Evolutionary conservation across 768 basidiomycete genomes (phyloP), one percentile per base, ranked within the genome.

Genomic region (Kwoniella sp.): DNA sequence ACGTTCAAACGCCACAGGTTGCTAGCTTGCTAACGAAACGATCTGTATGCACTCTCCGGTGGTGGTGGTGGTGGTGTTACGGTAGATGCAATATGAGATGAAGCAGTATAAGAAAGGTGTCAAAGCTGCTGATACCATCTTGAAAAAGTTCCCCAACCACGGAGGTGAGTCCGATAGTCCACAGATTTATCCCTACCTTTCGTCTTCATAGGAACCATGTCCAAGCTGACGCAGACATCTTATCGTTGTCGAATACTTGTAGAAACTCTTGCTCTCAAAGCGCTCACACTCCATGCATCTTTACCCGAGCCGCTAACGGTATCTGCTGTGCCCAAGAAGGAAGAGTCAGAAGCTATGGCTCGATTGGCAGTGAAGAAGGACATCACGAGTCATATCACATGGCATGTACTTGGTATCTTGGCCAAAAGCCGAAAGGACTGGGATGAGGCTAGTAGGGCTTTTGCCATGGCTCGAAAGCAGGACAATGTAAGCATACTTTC

Each of bases 231-330:
- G 2, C 17, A 9, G 8, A 15, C 33, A 21, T 44, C 10, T 10
- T 36, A 8, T 30, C 54, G n/a, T 53, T 33, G 37, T 13, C 33
- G 33, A 5, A 33, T 29, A 15, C 47, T 12, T 13, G 53, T 74
- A 98, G 95, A 98, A 82, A 94, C 95, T 26, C 80, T 94, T 77
- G 92, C 91, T 78, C 93, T 99, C 91, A 96, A 95, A 77, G 95
- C 95, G 1, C 87, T 98, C 53, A 83, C 96, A 57, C 65, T 80
- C 24, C 77, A 79, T 53, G 73, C 79, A 1, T 79, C 79, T 8
- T 56, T 78, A 1, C 76, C 77, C 12, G 68, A 67, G 15, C 77
- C 76, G 19, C 54, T 72, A 4, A 78, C 79, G 0, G 67, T 71
- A 10, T 60, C 82, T 88, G 72, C 88, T 87, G 29, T 89, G 89